Evolutionary conservation across 2,329 filamentous ascomycete genomes (phyloP).

Genomic region (Xylaria sp.): DNA sequence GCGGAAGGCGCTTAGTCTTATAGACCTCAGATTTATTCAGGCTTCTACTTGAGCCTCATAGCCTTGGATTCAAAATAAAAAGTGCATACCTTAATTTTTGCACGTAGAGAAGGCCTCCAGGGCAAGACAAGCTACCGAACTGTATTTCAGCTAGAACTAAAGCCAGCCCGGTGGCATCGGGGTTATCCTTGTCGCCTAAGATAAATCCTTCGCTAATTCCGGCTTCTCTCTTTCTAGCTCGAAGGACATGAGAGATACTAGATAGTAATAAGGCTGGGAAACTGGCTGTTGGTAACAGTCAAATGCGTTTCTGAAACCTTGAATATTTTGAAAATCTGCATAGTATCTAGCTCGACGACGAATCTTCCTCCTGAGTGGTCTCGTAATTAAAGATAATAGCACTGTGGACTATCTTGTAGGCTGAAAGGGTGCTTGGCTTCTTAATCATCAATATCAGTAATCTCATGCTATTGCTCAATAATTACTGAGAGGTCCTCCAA

Average conservation of each 20-base stretch:
- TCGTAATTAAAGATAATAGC: too few relatives aligned
- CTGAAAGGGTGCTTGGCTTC: background rate
- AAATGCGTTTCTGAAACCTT: background rate
- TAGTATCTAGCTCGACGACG: too few relatives aligned
- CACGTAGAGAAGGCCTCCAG: background rate
- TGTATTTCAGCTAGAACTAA: slow-evolving; percentile 8
- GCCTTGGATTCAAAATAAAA: background rate
- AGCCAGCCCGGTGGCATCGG: background rate
- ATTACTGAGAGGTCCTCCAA: too few relatives aligned
- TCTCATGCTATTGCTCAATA: too few relatives aligned
- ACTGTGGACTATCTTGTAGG: too few relatives aligned
- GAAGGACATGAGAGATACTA: too few relatives aligned
- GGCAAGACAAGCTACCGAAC: background rate
- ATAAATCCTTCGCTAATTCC: background rate
- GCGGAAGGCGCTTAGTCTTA: background rate
- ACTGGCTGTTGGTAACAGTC: background rate
- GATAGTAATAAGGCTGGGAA: background rate
- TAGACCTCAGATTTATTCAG: background rate
- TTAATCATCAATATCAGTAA: background rate
- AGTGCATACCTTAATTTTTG: background rate
- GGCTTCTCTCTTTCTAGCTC: background rate
- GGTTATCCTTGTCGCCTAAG: background rate
- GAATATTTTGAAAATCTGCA: too few relatives aligned
- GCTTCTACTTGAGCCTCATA: slow-evolving; percentile 14
- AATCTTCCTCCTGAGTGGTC: too few relatives aligned